phyloP scores from a whole-genome alignment of 2,329 filamentous ascomycete species.

The Kalmusia sp. region DNA sequence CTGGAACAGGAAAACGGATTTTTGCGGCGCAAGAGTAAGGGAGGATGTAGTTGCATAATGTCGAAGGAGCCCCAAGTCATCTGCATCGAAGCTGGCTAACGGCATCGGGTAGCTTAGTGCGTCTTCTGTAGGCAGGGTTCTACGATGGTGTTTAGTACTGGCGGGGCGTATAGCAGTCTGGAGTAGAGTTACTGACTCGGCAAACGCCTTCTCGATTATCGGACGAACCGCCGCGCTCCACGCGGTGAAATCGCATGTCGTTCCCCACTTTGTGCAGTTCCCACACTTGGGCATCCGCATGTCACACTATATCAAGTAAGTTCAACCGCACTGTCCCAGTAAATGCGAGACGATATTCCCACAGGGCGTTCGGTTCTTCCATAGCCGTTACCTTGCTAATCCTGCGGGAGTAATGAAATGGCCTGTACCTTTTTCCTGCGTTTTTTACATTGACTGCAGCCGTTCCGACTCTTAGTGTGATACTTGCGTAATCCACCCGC shows the following conservation, averaged over 20 bases:
- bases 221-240: slow-evolving; percentile 17
- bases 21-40: slow-evolving; percentile 17
- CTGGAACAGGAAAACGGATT: slow-evolving; percentile 24
- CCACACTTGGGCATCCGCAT: slow-evolving; percentile 26
- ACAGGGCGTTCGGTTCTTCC: neutral
- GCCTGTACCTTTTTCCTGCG: slow-evolving; percentile 25
- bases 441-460: slow-evolving; percentile 34
- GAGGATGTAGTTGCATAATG: slow-evolving; percentile 21
- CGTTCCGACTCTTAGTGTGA: slow-evolving; percentile 32
- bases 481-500: slow-evolving; percentile 21
- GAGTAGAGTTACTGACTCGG: slow-evolving; percentile 10
- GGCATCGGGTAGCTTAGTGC: slow-evolving; percentile 11
- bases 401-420: neutral
- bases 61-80: slow-evolving; percentile 22
- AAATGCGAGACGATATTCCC: neutral
- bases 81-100: slow-evolving; percentile 14
- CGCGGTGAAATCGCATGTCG: slow-evolving; percentile 30
- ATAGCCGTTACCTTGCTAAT: slow-evolving; percentile 1
- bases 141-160: slow-evolving; percentile 4
- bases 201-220: slow-evolving; percentile 14
- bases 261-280: slow-evolving; percentile 29
- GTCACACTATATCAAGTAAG: slow-evolving; percentile 27
- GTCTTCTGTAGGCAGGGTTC: slow-evolving; percentile 7
- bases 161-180: neutral
- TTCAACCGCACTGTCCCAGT: neutral